A percentile compares a stretch with the other conserved stretches of the same genome.
These are phyloP conservation scores for Cornus suecica DNA, from an alignment of 148 eudicot species.

Conservation along the genomic window DNA sequence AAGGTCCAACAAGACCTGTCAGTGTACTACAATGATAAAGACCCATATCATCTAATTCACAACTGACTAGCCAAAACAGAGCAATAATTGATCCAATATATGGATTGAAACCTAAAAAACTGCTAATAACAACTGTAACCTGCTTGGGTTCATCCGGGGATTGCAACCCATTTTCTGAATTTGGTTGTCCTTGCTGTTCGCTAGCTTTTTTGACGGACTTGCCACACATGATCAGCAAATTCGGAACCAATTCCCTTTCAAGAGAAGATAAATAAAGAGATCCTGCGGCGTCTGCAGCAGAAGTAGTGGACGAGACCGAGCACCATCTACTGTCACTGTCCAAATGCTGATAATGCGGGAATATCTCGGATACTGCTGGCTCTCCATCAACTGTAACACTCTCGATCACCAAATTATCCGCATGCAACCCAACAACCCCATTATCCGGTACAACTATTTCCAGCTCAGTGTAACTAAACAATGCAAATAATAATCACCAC, in stretches of 20 bases:
- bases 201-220: constrained; percentile 39
- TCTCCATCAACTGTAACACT: constrained; percentile 83
- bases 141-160: constrained; percentile 56
- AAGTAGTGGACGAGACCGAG: constrained; percentile 82
- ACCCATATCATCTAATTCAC: not conserved
- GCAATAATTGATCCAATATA: constrained; percentile 5
- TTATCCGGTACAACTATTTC: constrained; percentile 73
- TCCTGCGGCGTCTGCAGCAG: constrained; percentile 97
- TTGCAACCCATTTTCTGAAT: constrained; percentile 53
- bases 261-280: constrained; percentile 82
- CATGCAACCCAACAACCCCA: constrained; percentile 91
- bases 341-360: constrained; percentile 77
- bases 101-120: not conserved
- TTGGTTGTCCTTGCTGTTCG: constrained; percentile 33
- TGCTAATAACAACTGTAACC: constrained; percentile 36
- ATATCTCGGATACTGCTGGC: constrained; percentile 76
- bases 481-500: constrained; percentile 12
- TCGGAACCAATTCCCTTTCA: constrained; percentile 86
- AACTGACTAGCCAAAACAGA: not conserved
- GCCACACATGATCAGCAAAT: constrained; percentile 84
- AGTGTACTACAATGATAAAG: not conserved
- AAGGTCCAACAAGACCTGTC: not conserved
- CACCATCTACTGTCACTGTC: constrained; percentile 91
- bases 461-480: constrained; percentile 80
- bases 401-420: constrained; percentile 91